Base-by-base conservation (phyloP, 495 filamentous ascomycete genomes). In the Glutinoglossum americanum region DNA sequence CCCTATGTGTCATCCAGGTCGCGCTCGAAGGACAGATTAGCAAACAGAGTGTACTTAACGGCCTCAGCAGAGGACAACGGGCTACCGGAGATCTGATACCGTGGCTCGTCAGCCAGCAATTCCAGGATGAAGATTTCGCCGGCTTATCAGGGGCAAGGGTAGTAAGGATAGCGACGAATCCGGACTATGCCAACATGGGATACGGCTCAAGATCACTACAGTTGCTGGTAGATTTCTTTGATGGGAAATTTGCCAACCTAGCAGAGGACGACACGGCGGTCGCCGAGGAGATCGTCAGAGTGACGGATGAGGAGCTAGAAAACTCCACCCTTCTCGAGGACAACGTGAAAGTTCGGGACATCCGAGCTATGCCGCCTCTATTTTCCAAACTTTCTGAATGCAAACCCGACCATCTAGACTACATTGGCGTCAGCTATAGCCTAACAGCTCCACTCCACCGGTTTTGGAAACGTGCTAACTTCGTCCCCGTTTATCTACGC, bases 101-200 rank as follows among this genome's bases (percentile, higher is more conserved):
- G 0, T 99, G 93, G 93, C 77, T 97, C 45, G 85, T 99, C 56
- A 90, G 85, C 66, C 92, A 97, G 67, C 93, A 99, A 68, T 99
- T 95, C 72, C 93, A 97, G 66, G 93, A 99, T 63, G 87, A 94
- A 61, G 86, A 94, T 57, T 99, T 99, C 63, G 92, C 92, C 26
- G 82, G 84, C 58, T 77, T 97, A 17, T 95, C 88, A 7, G 93
- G 93, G 39, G 93, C 90, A 35, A 80, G 93, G 32, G 72, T 99
- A 45, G 88, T 99, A 28, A 83, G 93, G 23, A 97, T 99, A 59
- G 93, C 93, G 7, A 96, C 92, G 0, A 93, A 96, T 66, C 93
- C 93, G 0, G 89, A 97, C 53, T 96, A 94, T 63, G 75, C 75
- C n/a, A 77, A 74, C 51, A 96, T 94, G 89, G 93, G 93, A 7